These are phyloP conservation scores for Cyclotella cryptica DNA, from an alignment of 108 stramenopile species.

Conservation along the genomic window DNA sequence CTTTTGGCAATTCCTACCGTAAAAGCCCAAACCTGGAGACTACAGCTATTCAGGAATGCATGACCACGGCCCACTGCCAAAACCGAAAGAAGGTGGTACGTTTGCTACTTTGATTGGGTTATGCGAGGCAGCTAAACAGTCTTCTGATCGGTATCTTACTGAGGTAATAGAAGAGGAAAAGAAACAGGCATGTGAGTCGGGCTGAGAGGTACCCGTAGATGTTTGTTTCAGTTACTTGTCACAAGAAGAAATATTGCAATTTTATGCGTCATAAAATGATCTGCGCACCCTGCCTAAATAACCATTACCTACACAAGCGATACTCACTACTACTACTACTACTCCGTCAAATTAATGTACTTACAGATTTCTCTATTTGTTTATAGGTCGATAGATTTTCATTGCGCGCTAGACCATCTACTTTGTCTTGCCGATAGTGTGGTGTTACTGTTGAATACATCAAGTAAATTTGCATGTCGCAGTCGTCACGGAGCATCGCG, in stretches of 20 bases:
- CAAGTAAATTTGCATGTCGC: too few relatives aligned
- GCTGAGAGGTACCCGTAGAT: not conserved
- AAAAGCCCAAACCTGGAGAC: slow-evolving; percentile 57
- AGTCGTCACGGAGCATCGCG: slow-evolving; percentile 58
- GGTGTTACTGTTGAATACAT: not conserved
- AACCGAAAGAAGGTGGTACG: slow-evolving; percentile 67
- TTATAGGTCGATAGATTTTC: too few relatives aligned
- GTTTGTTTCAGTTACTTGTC: not conserved
- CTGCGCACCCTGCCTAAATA: too few relatives aligned
- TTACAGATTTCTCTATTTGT: too few relatives aligned
- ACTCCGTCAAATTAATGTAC: too few relatives aligned
- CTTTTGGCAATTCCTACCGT: not conserved
- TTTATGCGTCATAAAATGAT: not conserved
- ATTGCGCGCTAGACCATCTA: too few relatives aligned
- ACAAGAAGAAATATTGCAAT: not conserved
- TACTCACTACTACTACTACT: too few relatives aligned
- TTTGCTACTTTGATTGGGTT: slow-evolving; percentile 69
- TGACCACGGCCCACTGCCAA: slow-evolving; percentile 75
- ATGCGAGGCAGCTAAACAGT: slow-evolving; percentile 67
- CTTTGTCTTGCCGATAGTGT: too few relatives aligned
- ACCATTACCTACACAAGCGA: too few relatives aligned
- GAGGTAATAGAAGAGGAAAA: slow-evolving; percentile 69
- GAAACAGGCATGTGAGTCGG: not conserved
- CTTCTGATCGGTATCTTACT: slow-evolving; percentile 73
- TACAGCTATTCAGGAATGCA: slow-evolving; percentile 80